Evolutionary conservation across 345 rosid species (phyloP).

Genomic region (Isatis tinctoria): DNA sequence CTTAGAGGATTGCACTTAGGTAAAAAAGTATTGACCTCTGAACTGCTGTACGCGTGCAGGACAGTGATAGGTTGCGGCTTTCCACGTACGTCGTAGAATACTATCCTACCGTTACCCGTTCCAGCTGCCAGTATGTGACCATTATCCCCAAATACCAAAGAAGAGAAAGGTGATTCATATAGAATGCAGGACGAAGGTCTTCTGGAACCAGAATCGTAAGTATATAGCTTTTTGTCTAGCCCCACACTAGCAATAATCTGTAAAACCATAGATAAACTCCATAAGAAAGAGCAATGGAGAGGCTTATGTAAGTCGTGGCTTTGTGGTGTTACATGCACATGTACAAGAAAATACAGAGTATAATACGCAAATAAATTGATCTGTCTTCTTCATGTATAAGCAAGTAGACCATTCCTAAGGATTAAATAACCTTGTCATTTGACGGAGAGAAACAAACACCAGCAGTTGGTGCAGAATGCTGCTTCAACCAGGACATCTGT

Average conservation of each 20-base stretch:
- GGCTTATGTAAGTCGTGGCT: background rate
- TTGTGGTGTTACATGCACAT: background rate
- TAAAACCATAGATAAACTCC: slow-evolving; percentile 17
- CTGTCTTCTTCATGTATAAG: background rate
- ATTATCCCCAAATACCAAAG: slow-evolving; percentile 93
- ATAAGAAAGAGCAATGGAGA: background rate
- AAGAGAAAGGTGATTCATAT: slow-evolving; percentile 93
- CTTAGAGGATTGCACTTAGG: background rate
- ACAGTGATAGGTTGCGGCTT: slow-evolving; percentile 85
- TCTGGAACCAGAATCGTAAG: slow-evolving; percentile 80
- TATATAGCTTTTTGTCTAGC: slow-evolving; percentile 88
- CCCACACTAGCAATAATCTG: slow-evolving; percentile 97
- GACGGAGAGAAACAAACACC: slow-evolving; percentile 95
- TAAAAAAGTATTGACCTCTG: slow-evolving; percentile 58
- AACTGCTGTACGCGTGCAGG: slow-evolving; percentile 82
- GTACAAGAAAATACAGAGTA: background rate
- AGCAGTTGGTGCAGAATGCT: slow-evolving; percentile 95
- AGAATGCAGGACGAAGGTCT: slow-evolving; percentile 64
- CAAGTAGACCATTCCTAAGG: slow-evolving; percentile 2
- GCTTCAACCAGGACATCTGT: slow-evolving; percentile 93
- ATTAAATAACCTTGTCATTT: slow-evolving; percentile 71
- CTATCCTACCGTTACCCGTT: slow-evolving; percentile 86
- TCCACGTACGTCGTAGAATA: slow-evolving; percentile 91
- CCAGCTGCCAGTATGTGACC: slow-evolving; percentile 92
- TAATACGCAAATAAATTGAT: background rate